These are phyloP conservation scores for Ustilago xerochloae DNA, from an alignment of 1,284 basidiomycete genomes.

Conservation along the genomic window DNA sequence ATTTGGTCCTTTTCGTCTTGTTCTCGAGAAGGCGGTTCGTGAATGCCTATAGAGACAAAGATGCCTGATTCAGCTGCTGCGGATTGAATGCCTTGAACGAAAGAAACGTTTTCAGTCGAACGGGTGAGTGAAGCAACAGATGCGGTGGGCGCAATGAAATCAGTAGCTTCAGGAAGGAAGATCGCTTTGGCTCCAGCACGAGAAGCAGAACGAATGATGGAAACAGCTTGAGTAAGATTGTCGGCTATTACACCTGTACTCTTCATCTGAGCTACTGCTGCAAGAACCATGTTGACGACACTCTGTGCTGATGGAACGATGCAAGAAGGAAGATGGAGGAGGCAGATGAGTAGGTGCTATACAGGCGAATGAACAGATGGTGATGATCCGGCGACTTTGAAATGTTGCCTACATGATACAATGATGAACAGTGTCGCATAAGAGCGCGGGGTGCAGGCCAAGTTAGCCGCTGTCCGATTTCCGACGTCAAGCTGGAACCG, in stretches of 20 bases:
- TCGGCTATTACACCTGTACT: conserved; percentile 56
- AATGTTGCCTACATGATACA: too few relatives aligned
- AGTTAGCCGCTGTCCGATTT: background rate
- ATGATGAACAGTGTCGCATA: too few relatives aligned
- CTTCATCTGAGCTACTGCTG: conserved; percentile 63
- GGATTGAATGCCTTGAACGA: conserved; percentile 67
- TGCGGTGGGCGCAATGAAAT: conserved; percentile 71
- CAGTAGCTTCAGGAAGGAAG: conserved; percentile 71
- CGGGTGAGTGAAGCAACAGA: conserved; percentile 58
- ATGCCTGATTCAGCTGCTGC: conserved; percentile 69
- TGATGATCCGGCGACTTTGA: too few relatives aligned
- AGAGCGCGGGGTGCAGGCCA: too few relatives aligned
- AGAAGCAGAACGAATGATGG: conserved; percentile 66
- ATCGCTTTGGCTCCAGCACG: conserved; percentile 69
- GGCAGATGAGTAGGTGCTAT: too few relatives aligned
- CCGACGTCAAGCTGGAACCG: too few relatives aligned
- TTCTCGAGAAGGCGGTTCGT: conserved; percentile 68
- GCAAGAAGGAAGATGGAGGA: background rate
- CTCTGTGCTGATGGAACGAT: background rate
- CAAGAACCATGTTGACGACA: conserved; percentile 53
- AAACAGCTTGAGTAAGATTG: conserved; percentile 47
- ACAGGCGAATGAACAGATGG: too few relatives aligned
- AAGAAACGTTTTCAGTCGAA: conserved; percentile 56
- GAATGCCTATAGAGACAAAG: conserved; percentile 70
- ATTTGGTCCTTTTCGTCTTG: conserved; percentile 45